phyloP scores from a whole-genome alignment of 2,329 filamentous ascomycete species.

The Cercospora zeina region DNA sequence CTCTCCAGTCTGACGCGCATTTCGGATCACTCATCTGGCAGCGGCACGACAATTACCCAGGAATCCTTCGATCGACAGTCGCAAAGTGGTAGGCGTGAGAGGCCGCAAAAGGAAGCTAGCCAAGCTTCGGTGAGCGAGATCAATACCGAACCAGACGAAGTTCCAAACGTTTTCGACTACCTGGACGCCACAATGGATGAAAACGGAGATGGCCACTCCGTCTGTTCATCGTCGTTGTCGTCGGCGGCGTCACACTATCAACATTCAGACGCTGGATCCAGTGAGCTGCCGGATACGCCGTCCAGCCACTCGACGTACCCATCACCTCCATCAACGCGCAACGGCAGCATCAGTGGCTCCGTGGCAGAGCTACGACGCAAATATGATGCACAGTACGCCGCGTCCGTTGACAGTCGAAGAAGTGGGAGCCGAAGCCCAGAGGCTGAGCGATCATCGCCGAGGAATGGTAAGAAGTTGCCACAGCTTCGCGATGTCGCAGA shows the following conservation, averaged over 20 bases:
- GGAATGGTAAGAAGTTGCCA: conserved; percentile 20
- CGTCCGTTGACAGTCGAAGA: conserved; percentile 16
- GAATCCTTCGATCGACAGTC: conserved; percentile 42
- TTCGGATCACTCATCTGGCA: conserved; percentile 48
- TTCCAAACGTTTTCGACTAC: conserved; percentile 36
- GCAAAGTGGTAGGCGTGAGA: conserved; percentile 21
- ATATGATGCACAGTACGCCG: conserved; percentile 33
- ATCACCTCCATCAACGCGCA: conserved; percentile 34
- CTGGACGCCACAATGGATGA: conserved; percentile 32
- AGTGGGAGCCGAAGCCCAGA: conserved; percentile 28
- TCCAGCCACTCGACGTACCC: conserved; percentile 38
- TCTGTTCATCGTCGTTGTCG: conserved; percentile 32
- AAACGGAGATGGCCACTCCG: conserved; percentile 30
- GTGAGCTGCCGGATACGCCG: conserved; percentile 37
- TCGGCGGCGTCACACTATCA: conserved; percentile 38
- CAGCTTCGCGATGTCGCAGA: conserved; percentile 23
- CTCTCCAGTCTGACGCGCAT: conserved; percentile 46
- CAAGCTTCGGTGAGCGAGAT: conserved; percentile 24
- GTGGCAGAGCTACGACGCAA: conserved; percentile 36
- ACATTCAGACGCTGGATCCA: conserved; percentile 37
- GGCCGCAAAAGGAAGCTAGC: conserved; percentile 17
- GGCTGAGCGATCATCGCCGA: conserved; percentile 16
- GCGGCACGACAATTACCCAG: conserved; percentile 50
- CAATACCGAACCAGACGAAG: conserved; percentile 21
- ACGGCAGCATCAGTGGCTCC: conserved; percentile 33